Base-by-base conservation (phyloP, 2,329 filamentous ascomycete genomes). In the Cercospora berteroae region DNA sequence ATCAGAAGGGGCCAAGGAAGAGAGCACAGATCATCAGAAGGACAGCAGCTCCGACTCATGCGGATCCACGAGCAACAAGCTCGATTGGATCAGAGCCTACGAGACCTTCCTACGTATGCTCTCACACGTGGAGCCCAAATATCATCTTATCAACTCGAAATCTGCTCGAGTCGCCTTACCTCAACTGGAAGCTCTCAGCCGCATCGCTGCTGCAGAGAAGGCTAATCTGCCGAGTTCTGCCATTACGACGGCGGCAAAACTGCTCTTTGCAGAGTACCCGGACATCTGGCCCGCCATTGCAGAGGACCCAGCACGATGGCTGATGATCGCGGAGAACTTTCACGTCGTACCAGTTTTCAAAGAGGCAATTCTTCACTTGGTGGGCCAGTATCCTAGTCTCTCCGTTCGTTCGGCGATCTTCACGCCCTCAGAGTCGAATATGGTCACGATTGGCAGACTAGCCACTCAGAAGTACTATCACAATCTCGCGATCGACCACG, bases 311-410 rank as follows among this genome's bases (percentile, higher is more conserved):
- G 63, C 72, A 6, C 74, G 75, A 20, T 80, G 77, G 74, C 70
- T 80, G 0, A 67, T 73, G 1, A 66, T 81, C n/a, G 71, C 74
- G 0, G 61, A 76, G 1, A 50, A 71, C 1, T 68, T 81, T 2
- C 59, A 77, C 29, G 75, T 74, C 60, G 59, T 63, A 1, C 59
- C 65, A 1, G 75, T 81, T 12, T 81, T 77, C 68, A 75, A 75
- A 5, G 80, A 81, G 60, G 73, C 77, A 13, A 71, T 79, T 1
- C 74, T 79, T 18, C 78, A 81, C 67, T 64, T 80, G 7, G 72
- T 74, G 1, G 77, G 79, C 61, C 67, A 70, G 0, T 72, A 74
- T 23, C 77, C 78, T 16, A 7, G 68, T 33, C 20, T 29, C 75
- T 0, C 66, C 72, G 2, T 48, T 59, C 9, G n/a, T 48, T 9